Evolutionary conservation across 345 rosid species (phyloP).

Genomic region (Lepidium africanum): DNA sequence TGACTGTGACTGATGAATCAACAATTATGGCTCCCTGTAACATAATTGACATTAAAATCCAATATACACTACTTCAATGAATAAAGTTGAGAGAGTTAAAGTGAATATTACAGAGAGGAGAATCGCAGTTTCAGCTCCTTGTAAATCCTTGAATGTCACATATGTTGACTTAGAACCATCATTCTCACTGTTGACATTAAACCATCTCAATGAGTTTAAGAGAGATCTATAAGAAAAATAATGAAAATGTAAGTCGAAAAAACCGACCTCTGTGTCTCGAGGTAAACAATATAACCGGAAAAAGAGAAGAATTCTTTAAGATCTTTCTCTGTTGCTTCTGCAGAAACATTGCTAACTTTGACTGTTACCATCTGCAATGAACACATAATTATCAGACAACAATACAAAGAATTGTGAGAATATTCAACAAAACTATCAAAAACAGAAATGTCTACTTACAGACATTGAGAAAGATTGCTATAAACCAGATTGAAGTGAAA

Average conservation of each 20-base stretch:
- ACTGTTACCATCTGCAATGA: conserved; percentile 36
- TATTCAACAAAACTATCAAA: no score
- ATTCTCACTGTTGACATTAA: conserved; percentile 39
- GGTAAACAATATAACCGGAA: conserved; percentile 57
- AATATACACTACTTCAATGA: background rate
- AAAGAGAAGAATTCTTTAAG: conserved; percentile 66
- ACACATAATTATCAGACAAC: background rate
- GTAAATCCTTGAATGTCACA: conserved; percentile 73
- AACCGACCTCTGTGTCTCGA: conserved; percentile 51
- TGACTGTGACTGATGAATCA: conserved; percentile 52
- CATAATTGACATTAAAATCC: background rate
- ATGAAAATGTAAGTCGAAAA: background rate
- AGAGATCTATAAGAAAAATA: background rate
- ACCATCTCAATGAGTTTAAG: background rate
- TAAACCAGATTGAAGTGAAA: background rate
- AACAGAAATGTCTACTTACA: background rate
- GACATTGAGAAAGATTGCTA: background rate
- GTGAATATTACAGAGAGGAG: conserved; percentile 49
- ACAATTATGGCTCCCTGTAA: conserved; percentile 79
- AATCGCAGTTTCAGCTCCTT: conserved; percentile 78
- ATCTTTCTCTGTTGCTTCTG: conserved; percentile 48
- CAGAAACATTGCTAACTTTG: conserved; percentile 51
- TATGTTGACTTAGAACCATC: conserved; percentile 49
- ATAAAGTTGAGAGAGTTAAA: background rate
- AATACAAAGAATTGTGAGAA: background rate